phyloP scores from a whole-genome alignment of 768 basidiomycete genomes.

The Boletus subparvulus region DNA sequence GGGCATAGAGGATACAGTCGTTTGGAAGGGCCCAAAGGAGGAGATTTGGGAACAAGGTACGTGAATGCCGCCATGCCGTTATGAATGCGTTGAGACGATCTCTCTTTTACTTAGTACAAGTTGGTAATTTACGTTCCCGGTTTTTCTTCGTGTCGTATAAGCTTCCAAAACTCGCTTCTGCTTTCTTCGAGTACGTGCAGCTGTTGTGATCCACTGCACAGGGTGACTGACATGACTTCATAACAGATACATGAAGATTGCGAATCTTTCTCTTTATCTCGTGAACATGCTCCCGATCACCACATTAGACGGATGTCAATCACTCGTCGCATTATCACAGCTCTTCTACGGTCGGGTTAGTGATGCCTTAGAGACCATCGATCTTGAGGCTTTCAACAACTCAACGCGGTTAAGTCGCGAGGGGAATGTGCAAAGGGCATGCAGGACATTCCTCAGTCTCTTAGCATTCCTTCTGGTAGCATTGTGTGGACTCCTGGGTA shows the following conservation, averaged over 20 bases:
- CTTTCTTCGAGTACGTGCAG: conserved; percentile 58
- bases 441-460: conserved; percentile 15
- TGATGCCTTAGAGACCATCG: conserved; percentile 8
- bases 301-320: conserved; percentile 66
- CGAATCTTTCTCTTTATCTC: conserved; percentile 76
- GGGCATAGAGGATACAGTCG: conserved; percentile 40
- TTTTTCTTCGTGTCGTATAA: conserved; percentile 14
- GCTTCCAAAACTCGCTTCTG: conserved; percentile 25
- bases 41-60: conserved; percentile 71
- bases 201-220: background rate
- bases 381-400: conserved; percentile 21
- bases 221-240: background rate
- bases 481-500: conserved; percentile 22
- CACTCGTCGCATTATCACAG: conserved; percentile 41
- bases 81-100: background rate
- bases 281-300: conserved; percentile 81
- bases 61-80: conserved; percentile 10
- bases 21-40: conserved; percentile 70
- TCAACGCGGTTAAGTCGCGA: conserved; percentile 1
- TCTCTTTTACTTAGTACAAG: conserved; percentile 42
- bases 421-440: conserved; percentile 15
- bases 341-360: conserved; percentile 9
- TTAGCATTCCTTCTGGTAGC: conserved; percentile 23
- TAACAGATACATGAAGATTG: conserved; percentile 57
- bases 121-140: conserved; percentile 48